Evolutionary conservation across 441 rosid genomes (phyloP).

Genomic region (Codiaeum variegatum): DNA sequence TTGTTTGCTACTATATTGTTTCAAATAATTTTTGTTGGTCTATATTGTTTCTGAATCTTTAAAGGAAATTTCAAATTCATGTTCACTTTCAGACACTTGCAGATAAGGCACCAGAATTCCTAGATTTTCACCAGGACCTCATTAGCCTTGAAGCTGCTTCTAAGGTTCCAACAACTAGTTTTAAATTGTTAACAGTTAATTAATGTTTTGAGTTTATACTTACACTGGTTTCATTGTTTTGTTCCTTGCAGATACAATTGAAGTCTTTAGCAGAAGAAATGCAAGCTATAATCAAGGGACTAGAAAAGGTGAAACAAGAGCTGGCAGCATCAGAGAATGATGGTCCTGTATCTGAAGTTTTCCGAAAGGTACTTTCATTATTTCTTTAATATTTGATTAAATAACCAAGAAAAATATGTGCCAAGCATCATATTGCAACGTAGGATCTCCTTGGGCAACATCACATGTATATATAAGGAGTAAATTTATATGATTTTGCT

Average conservation of each 20-base stretch:
- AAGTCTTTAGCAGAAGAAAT: constrained; percentile 96
- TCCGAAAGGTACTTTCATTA: constrained; percentile 52
- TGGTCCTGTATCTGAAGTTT: constrained; percentile 94
- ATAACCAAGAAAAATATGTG: not conserved
- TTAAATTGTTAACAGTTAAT: constrained; percentile 10
- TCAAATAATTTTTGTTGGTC: no score
- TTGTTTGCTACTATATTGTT: not conserved
- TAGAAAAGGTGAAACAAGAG: constrained; percentile 93
- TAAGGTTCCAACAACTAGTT: constrained; percentile 48
- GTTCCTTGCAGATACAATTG: constrained; percentile 76
- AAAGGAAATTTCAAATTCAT: constrained; percentile 4
- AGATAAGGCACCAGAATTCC: constrained; percentile 60
- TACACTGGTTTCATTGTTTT: constrained; percentile 16
- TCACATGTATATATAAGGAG: not conserved
- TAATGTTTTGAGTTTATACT: constrained; percentile 12
- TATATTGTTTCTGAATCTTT: not conserved
- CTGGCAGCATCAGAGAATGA: constrained; percentile 78
- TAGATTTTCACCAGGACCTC: constrained; percentile 82
- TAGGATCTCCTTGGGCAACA: not conserved
- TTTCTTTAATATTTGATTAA: constrained; percentile 1
- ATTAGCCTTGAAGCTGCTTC: constrained; percentile 78
- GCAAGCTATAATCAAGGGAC: constrained; percentile 96
- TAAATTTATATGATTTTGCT: not conserved
- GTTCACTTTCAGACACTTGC: constrained; percentile 62
- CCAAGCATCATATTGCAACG: not conserved